Base-by-base conservation (phyloP, 2,329 filamentous ascomycete species). In the Sporothrix schenckii region DNA sequence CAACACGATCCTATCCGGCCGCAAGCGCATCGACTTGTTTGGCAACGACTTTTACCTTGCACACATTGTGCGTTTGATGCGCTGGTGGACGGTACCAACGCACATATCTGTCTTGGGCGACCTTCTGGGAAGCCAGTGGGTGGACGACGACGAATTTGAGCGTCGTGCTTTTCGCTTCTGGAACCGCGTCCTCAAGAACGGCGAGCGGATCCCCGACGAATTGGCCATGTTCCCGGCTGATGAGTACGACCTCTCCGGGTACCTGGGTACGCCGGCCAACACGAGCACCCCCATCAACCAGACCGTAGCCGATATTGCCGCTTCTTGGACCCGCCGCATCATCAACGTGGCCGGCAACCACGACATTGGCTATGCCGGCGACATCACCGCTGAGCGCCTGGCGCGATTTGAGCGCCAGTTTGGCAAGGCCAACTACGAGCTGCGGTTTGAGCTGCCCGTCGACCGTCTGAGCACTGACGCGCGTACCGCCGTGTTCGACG, bases 321-420 rank as follows among this genome's bases (percentile, higher is more conserved):
- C 82, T 6, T 79, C 80, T 2, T 98, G 95, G 95, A 80, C 84
- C n/a, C 85, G 83, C 53, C 87, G 91, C 69, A 85, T 97, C 73
- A 93, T 99, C 78, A 96, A 97, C 75, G 88, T 98, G 34, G 93
- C 89, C 0, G 95, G 95, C 1, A 99, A 99, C 77, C 95, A 99
- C 78, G 95, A 99, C 79, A 90, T 99, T 76, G 95, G 95, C 47
- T 99, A 99, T 78, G 93, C 94, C 0, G 95, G 95, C 3, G 95
- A 99, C 79, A 85, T 98, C 72, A 93, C 91, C 53, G 81, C 85
- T n/a, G 84, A 88, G 72, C 88, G 93, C 3, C 84, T 97, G 69
- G 83, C 87, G 39, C 87, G 95, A 1, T 99, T 98, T 77, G 93
- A 97, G 80, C 84, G 86, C 27, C 86, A 87, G 1, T 99, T 97